Conservation (phyloP, 352 stramenopile species). For the Bremia lactucae region DNA sequence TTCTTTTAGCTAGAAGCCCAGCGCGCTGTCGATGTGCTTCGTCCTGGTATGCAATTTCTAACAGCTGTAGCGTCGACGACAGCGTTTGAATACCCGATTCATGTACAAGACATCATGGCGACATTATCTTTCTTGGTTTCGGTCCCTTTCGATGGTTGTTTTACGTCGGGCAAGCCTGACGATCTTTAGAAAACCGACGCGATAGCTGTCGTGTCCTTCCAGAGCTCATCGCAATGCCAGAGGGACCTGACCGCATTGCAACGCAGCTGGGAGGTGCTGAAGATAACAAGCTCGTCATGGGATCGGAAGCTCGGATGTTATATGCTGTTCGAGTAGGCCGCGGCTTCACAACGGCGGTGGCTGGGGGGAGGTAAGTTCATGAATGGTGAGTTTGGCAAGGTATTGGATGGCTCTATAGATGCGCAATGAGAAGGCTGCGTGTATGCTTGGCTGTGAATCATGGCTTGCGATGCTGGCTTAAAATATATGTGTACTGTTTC, state of each 20-base stretch:
- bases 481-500: too few species aligned
- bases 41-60: constrained; percentile 27
- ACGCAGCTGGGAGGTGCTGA: constrained; percentile 72
- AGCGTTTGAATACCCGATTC: constrained; percentile 81
- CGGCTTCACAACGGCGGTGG: constrained; percentile 83
- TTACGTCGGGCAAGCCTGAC: constrained; percentile 45
- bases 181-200: constrained; percentile 71
- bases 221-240: constrained; percentile 46
- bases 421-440: constrained; percentile 47
- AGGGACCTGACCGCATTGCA: constrained; percentile 36
- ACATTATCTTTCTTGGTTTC: constrained; percentile 87
- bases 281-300: constrained; percentile 80
- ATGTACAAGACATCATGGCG: constrained; percentile 88
- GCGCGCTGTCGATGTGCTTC: constrained; percentile 63
- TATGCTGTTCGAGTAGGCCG: constrained; percentile 77
- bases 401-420: constrained; percentile 68
- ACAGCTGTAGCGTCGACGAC: constrained; percentile 56
- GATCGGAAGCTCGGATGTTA: constrained; percentile 82
- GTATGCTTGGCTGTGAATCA: constrained; percentile 85
- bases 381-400: constrained; percentile 83
- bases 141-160: constrained; percentile 86
- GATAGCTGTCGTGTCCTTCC: constrained; percentile 64
- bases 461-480: too few species aligned
- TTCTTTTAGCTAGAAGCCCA: constrained; percentile 81
- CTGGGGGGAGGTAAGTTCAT: constrained; percentile 84